Evolutionary conservation across 345 rosid species (phyloP).

Genomic region (Murraya koenigii): DNA sequence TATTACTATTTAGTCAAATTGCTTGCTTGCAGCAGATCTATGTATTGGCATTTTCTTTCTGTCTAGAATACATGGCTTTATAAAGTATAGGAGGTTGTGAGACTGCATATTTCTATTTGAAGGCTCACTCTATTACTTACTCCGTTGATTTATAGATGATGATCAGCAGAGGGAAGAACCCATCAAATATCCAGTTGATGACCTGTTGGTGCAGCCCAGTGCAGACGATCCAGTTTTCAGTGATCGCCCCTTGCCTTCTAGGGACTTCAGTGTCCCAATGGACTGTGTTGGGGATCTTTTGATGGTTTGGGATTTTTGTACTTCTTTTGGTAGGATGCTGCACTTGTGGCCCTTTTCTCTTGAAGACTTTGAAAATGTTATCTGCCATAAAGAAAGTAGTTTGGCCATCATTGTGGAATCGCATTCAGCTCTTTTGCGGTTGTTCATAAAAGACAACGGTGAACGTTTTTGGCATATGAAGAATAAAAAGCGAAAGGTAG

Average conservation of each 20-base stretch:
- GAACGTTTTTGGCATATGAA: conserved; percentile 40
- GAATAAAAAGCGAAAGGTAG: conserved; percentile 59
- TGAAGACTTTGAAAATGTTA: conserved; percentile 89
- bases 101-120: neutral
- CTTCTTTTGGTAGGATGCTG: conserved; percentile 70
- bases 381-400: conserved; percentile 87
- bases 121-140: neutral
- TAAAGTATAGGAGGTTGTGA: neutral
- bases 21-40: neutral
- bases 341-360: conserved; percentile 76
- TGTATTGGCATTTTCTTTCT: neutral
- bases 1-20: neutral
- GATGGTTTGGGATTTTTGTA: conserved; percentile 96
- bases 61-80: neutral
- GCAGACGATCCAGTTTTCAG: conserved; percentile 68
- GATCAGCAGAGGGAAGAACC: conserved; percentile 35
- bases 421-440: conserved; percentile 75
- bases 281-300: conserved; percentile 84
- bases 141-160: conserved; percentile 45
- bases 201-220: conserved; percentile 66
- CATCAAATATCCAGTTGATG: conserved; percentile 88
- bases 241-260: conserved; percentile 71
- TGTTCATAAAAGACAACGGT: conserved; percentile 53
- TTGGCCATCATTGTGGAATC: conserved; percentile 72
- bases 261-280: conserved; percentile 73